phyloP scores from a whole-genome alignment of 2,329 filamentous ascomycete genomes.

The Fusarium lyarnte region DNA sequence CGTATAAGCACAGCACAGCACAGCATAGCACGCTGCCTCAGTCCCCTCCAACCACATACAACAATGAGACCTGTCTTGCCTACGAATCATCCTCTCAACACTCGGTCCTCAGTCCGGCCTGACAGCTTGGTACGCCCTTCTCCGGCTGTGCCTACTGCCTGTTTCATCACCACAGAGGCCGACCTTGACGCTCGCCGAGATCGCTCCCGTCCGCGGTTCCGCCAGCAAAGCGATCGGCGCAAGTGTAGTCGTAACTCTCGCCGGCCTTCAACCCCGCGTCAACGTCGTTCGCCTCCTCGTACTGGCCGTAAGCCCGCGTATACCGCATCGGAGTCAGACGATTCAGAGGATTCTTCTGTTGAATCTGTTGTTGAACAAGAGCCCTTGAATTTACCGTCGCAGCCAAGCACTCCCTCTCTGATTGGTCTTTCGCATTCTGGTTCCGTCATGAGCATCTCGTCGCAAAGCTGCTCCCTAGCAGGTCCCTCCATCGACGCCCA shows the following conservation, averaged over 20 bases:
- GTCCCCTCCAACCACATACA: constrained; percentile 14
- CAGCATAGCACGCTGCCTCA: neutral
- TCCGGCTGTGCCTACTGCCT: constrained; percentile 44
- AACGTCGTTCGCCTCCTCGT: constrained; percentile 25
- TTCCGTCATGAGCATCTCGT: constrained; percentile 58
- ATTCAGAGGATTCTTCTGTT: constrained; percentile 18
- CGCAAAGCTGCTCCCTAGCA: constrained; percentile 61
- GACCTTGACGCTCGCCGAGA: constrained; percentile 42
- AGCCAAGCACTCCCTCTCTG: constrained; percentile 43
- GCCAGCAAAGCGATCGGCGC: constrained; percentile 32
- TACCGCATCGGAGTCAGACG: constrained; percentile 19
- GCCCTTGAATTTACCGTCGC: constrained; percentile 33
- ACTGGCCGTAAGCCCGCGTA: constrained; percentile 23
- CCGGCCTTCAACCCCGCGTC: constrained; percentile 32
- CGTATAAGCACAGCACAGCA: constrained; percentile 5
- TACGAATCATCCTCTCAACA: constrained; percentile 34
- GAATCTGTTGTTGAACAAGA: constrained; percentile 33
- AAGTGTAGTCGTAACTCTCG: constrained; percentile 35
- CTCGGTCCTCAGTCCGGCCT: constrained; percentile 27
- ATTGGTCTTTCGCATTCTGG: constrained; percentile 41
- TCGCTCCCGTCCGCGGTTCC: constrained; percentile 37
- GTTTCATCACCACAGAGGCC: constrained; percentile 50
- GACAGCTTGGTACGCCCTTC: constrained; percentile 35
- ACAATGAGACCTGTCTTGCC: constrained; percentile 43
- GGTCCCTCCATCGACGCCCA: constrained; percentile 52